Conservation (phyloP, 2,329 filamentous ascomycete genomes). For the Phialophora expanda region DNA sequence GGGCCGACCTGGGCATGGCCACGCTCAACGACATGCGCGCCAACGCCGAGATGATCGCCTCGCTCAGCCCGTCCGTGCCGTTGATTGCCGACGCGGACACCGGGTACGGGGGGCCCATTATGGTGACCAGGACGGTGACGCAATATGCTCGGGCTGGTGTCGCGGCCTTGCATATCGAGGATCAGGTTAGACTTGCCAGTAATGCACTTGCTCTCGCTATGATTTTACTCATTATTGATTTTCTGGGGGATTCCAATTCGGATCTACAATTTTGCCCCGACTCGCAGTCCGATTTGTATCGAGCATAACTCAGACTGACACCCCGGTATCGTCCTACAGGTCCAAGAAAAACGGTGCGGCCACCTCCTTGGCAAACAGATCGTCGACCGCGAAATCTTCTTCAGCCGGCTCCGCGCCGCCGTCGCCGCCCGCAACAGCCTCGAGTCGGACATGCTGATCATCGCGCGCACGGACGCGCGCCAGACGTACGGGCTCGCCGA, state of each 20-base stretch:
- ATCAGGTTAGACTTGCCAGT: conserved; percentile 44
- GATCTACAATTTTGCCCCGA: background rate
- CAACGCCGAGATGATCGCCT: conserved; percentile 61
- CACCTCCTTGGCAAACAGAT: conserved; percentile 50
- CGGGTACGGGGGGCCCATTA: conserved; percentile 59
- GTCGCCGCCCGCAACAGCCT: conserved; percentile 47
- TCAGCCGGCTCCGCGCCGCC: conserved; percentile 48
- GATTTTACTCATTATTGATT: too few species aligned
- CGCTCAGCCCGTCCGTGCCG: conserved; percentile 55
- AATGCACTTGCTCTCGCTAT: background rate
- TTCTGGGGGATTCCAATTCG: too few species aligned
- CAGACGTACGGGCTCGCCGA: conserved; percentile 49
- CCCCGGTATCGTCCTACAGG: conserved; percentile 46
- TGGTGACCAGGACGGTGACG: conserved; percentile 56
- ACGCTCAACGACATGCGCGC: conserved; percentile 59
- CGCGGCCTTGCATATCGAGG: conserved; percentile 63
- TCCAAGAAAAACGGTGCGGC: conserved; percentile 52
- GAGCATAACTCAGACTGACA: background rate
- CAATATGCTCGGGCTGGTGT: conserved; percentile 60
- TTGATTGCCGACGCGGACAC: conserved; percentile 61
- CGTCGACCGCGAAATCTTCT: conserved; percentile 45
- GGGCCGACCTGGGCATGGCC: conserved; percentile 58
- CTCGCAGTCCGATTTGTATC: too few species aligned
- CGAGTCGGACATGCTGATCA: conserved; percentile 51
- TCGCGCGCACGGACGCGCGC: conserved; percentile 51